Percentiles rank a stretch among this genome's conserved stretches.
Evolutionary conservation across 73 alveolate genomes (phyloP).

Genomic region (Urostyla sp.): DNA sequence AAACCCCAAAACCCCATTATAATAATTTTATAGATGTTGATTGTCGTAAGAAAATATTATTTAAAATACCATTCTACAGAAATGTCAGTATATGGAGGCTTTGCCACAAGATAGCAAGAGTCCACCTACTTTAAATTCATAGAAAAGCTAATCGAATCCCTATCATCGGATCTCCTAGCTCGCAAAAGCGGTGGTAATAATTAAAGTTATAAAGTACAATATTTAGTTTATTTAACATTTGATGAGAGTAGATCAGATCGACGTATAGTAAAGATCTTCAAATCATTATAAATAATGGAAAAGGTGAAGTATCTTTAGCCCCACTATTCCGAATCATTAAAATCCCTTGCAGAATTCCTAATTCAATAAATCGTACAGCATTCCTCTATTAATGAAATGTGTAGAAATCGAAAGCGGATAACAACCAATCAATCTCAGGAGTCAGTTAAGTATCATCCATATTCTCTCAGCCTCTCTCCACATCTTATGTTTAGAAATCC

Average conservation of each 20-base stretch:
- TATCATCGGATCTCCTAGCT: background rate
- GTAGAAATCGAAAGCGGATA: slow-evolving; percentile 3
- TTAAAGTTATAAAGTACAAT: background rate
- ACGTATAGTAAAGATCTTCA: slow-evolving; percentile 13
- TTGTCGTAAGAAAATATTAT: too few relatives aligned
- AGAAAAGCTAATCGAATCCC: slow-evolving; percentile 7
- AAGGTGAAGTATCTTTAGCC: slow-evolving; percentile 28
- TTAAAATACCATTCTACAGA: too few relatives aligned
- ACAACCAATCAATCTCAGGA: slow-evolving; percentile 9
- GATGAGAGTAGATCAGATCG: slow-evolving; percentile 37
- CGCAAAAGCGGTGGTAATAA: background rate
- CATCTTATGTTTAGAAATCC: too few relatives aligned
- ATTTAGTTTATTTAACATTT: background rate
- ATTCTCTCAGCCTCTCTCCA: too few relatives aligned
- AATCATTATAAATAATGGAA: background rate
- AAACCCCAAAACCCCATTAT: too few relatives aligned
- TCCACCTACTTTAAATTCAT: background rate
- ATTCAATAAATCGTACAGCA: background rate
- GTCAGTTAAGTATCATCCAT: too few relatives aligned
- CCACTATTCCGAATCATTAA: background rate
- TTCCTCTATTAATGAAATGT: background rate
- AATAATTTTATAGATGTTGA: too few relatives aligned
- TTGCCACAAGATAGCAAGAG: slow-evolving; percentile 40
- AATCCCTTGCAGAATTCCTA: background rate
- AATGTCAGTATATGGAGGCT: slow-evolving; percentile 48